Evolutionary conservation across 2,329 filamentous ascomycete genomes (phyloP), one percentile per base, ranked within the genome.

Genomic region (Talaromyces rugulosus): DNA sequence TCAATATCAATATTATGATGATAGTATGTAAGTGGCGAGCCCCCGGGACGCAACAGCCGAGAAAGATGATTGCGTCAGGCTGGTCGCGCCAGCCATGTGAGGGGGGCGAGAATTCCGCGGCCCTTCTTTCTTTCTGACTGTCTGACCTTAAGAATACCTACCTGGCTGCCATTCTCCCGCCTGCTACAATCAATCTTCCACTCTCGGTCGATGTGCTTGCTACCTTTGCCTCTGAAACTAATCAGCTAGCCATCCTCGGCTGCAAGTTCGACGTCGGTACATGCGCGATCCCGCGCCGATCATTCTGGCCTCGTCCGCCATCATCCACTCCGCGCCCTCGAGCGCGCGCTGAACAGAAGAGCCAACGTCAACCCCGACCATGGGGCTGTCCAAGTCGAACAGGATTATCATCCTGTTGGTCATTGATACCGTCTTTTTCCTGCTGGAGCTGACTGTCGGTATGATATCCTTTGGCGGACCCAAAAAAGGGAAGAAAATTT

Each of bases 321-420:
- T 52, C 18, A 28, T 14, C 27, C 47, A 51, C 27, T 7, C n/a
- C 47, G 47, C 47, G 47, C 47, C 47, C 27, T 33, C 7, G 27
- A 53, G 28, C 27, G 50, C 27, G 50, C 50, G 27, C 16, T 42
- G 11, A 14, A 33, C 30, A 18, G 14, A 7, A 36, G 14, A 28
- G 33, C 27, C 5, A 36, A 14, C n/a, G 23, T 3, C 6, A 40
- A 56, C 14, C 18, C 27, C 5, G 14, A 23, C 23, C 34, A 96
- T 96, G 92, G 89, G 85, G 66, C 90, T 94, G 83, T 96, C 93
- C 72, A 99, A 99, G 78, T 90, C 89, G 68, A 91, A 89, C 70
- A 88, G 94, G 76, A 98, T 99, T 75, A 85, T 90, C 78, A 89
- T 97, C 75, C 91, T 99, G 84, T 87, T 99, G 75, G 89, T 81